Percentiles rank a stretch among this genome's conserved stretches.
phyloP scores from a whole-genome alignment of 208 protist species.

The Porcisia hertigi region DNA sequence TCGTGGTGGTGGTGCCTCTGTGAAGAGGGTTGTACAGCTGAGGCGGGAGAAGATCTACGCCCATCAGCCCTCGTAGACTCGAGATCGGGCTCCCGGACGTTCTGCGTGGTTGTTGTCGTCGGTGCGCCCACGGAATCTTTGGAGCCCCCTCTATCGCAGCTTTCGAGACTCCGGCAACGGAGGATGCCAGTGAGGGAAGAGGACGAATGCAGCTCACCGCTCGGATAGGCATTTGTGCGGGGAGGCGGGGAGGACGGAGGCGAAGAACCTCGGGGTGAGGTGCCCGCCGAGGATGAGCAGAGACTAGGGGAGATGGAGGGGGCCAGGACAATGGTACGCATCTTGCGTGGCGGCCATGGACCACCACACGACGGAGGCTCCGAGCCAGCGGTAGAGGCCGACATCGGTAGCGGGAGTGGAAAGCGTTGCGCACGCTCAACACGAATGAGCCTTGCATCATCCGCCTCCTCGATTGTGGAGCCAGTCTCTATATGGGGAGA shows the following conservation, averaged over 20 bases:
- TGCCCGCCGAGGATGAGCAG: slow-evolving; percentile 10
- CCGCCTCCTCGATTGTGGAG: neutral
- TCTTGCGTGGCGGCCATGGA: slow-evolving; percentile 26
- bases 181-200: neutral
- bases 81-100: neutral
- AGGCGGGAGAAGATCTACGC: neutral
- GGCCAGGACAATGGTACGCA: slow-evolving; percentile 28
- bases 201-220: neutral
- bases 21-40: neutral
- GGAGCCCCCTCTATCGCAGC: neutral
- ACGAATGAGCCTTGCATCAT: slow-evolving; percentile 11
- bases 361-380: slow-evolving; percentile 5
- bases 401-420: slow-evolving; percentile 11
- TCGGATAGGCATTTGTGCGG: neutral
- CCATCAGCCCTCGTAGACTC: neutral
- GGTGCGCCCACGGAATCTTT: neutral
- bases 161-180: neutral
- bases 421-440: slow-evolving; percentile 23
- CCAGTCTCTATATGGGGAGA: neutral
- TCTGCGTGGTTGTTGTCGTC: neutral
- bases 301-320: slow-evolving; percentile 32
- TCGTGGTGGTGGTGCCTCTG: neutral
- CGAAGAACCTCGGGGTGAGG: slow-evolving; percentile 5
- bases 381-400: neutral
- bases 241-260: neutral